These are phyloP conservation scores for Ramaria sp. DNA, from an alignment of 768 basidiomycete genomes.

Conservation along the genomic window DNA sequence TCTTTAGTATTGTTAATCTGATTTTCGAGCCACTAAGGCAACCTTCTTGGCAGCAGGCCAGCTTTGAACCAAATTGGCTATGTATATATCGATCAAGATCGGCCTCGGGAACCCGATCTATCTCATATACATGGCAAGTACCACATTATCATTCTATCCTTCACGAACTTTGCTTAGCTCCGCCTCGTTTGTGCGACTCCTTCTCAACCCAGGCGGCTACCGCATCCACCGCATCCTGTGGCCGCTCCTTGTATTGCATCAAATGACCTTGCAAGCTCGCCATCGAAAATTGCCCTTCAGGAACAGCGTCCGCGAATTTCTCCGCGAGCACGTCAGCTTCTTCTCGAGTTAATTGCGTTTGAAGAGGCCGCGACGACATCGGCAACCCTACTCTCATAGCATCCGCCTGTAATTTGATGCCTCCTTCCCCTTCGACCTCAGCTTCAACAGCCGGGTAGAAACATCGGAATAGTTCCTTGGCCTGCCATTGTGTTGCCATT, in stretches of 20 bases:
- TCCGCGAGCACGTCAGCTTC: constrained; percentile 10
- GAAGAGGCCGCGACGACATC: background rate
- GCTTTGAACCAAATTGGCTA: too few species aligned
- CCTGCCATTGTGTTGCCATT: constrained; percentile 61
- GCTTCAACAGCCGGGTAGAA: constrained; percentile 47
- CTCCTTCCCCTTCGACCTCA: constrained; percentile 14
- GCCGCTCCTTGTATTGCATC: constrained; percentile 55
- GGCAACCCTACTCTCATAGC: constrained; percentile 14
- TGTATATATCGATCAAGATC: too few species aligned
- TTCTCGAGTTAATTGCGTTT: constrained; percentile 3
- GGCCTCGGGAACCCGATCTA: too few species aligned
- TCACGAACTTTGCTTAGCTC: too few species aligned
- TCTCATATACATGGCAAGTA: too few species aligned
- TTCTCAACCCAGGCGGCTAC: constrained; percentile 39
- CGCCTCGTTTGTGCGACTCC: constrained; percentile 19
- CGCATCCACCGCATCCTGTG: constrained; percentile 41
- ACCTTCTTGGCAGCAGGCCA: too few species aligned
- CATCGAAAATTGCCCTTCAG: constrained; percentile 32
- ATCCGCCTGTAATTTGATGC: constrained; percentile 17
- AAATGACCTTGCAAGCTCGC: constrained; percentile 44
- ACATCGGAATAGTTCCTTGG: constrained; percentile 47
- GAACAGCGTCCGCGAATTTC: constrained; percentile 17
- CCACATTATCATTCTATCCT: too few species aligned
- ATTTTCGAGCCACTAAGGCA: too few species aligned
- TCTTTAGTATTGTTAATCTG: too few species aligned